These are phyloP conservation scores for Candolleomyces aberdarensis DNA, from an alignment of 768 basidiomycete genomes.

Conservation along the genomic window DNA sequence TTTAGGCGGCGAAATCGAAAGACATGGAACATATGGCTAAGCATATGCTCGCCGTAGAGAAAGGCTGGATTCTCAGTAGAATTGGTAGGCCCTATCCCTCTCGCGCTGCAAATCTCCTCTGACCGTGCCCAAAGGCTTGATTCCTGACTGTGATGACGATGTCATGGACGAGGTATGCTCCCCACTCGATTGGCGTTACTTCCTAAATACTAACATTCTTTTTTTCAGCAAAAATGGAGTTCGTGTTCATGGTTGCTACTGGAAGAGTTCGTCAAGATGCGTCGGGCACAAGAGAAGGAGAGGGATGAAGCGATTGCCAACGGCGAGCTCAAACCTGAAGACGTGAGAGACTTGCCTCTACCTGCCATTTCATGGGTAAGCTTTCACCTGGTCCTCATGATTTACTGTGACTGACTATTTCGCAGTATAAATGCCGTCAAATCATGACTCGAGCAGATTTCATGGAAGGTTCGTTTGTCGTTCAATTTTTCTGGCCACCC, in stretches of 20 bases:
- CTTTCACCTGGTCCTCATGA: background rate
- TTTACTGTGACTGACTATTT: background rate
- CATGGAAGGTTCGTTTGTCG: conserved; percentile 44
- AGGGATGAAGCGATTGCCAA: conserved; percentile 36
- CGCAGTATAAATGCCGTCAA: conserved; percentile 63
- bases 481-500: background rate
- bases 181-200: conserved; percentile 2
- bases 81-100: conserved; percentile 44
- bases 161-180: conserved; percentile 80
- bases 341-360: conserved; percentile 46
- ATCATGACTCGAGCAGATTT: conserved; percentile 87
- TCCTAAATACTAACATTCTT: background rate
- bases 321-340: conserved; percentile 25
- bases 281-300: conserved; percentile 46
- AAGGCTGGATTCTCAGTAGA: conserved; percentile 75
- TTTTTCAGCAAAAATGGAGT: conserved; percentile 69
- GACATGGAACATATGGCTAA: conserved; percentile 66
- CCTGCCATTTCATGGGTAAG: conserved; percentile 63
- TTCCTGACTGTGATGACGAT: conserved; percentile 80
- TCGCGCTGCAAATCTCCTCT: background rate
- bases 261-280: conserved; percentile 64
- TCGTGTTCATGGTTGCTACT: conserved; percentile 80
- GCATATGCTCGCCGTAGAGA: conserved; percentile 66
- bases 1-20: conserved; percentile 49
- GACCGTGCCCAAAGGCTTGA: conserved; percentile 41